A percentile compares a stretch with the other conserved stretches of the same genome.
These are phyloP conservation scores for Musa balbisiana DNA, from an alignment of 202 grass and related monocot species.

Conservation along the genomic window DNA sequence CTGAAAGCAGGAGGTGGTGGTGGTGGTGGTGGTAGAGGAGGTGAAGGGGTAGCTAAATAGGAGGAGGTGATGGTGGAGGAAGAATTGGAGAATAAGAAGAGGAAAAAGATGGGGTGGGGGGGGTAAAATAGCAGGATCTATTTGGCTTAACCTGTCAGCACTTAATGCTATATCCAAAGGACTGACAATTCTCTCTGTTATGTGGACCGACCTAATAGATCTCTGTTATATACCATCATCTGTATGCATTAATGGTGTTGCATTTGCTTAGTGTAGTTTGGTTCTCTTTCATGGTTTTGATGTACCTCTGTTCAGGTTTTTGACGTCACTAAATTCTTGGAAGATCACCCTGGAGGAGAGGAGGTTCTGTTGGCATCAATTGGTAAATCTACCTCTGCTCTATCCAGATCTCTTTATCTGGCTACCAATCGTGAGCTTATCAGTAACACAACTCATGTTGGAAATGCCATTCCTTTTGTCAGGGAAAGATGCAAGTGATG, in stretches of 20 bases:
- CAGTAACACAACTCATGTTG: neutral
- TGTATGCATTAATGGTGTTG: neutral
- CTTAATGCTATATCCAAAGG: no score
- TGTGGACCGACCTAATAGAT: no score
- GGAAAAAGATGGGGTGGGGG: no score
- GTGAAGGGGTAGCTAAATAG: no score
- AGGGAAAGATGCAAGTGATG: slow-evolving; percentile 79
- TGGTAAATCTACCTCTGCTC: slow-evolving; percentile 32
- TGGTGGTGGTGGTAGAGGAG: no score
- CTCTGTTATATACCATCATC: neutral
- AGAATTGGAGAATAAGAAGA: no score
- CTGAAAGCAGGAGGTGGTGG: no score
- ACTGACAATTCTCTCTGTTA: no score
- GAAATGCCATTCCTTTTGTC: slow-evolving; percentile 3
- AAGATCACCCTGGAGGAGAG: slow-evolving; percentile 83
- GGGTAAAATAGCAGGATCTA: no score
- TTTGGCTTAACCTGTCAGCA: no score
- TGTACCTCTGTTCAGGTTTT: slow-evolving; percentile 48
- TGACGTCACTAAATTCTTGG: slow-evolving; percentile 76
- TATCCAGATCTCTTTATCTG: neutral
- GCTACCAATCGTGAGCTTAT: neutral
- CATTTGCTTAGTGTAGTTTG: neutral
- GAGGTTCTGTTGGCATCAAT: slow-evolving; percentile 76
- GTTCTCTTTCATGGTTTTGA: neutral
- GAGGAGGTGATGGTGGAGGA: no score